Conservation (phyloP, 768 basidiomycete species). For the Russula earlei region DNA sequence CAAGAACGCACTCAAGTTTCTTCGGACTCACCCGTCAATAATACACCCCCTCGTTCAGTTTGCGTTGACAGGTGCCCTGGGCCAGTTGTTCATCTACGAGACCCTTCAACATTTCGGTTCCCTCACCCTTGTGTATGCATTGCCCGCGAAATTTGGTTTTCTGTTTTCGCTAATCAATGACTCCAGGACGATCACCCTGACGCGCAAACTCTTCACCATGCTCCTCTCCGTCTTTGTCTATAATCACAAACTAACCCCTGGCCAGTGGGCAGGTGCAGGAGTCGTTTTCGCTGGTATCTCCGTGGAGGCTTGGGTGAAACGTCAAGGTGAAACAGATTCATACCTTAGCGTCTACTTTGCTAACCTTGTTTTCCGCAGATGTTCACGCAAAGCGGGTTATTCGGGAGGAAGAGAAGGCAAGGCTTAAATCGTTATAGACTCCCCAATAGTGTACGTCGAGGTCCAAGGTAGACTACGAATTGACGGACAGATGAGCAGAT, state of each 20-base stretch:
- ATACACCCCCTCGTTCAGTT: slow-evolving; percentile 70
- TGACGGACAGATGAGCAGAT: not conserved
- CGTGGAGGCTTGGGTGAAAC: slow-evolving; percentile 85
- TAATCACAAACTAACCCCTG: slow-evolving; percentile 69
- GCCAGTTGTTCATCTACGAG: slow-evolving; percentile 97
- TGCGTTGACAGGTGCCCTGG: slow-evolving; percentile 83
- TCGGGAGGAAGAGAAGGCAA: slow-evolving; percentile 76
- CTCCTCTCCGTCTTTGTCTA: slow-evolving; percentile 88
- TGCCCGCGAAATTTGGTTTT: not conserved
- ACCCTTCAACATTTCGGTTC: slow-evolving; percentile 88
- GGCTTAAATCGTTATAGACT: slow-evolving; percentile 63
- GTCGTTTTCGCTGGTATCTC: slow-evolving; percentile 95
- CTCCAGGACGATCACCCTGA: slow-evolving; percentile 82
- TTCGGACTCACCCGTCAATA: slow-evolving; percentile 68
- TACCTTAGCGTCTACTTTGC: not conserved
- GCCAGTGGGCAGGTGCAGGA: slow-evolving; percentile 89
- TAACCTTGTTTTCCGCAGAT: slow-evolving; percentile 34
- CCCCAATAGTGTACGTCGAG: not conserved
- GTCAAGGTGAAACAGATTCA: slow-evolving; percentile 48
- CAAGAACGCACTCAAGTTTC: slow-evolving; percentile 57
- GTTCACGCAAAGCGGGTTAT: slow-evolving; percentile 73
- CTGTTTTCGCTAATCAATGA: slow-evolving; percentile 11
- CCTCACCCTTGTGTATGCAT: slow-evolving; percentile 71
- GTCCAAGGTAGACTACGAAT: slow-evolving; percentile 10
- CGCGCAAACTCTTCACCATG: slow-evolving; percentile 97